Base-by-base conservation (phyloP, 805 yeast genomes). In the Candida methanosorbosa region DNA sequence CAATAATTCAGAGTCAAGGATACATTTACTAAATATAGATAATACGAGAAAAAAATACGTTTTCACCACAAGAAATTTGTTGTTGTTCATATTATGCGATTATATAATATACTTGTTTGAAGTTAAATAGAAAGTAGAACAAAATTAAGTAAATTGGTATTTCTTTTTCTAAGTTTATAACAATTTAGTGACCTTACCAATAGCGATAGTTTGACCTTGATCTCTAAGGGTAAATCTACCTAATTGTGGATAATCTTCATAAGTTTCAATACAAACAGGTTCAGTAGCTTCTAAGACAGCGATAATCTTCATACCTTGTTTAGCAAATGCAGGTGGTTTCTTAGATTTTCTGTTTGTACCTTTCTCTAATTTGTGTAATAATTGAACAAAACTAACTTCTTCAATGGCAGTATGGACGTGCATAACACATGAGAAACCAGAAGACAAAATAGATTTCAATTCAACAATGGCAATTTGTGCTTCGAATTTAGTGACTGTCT, bases 181-280 rank as follows among this genome's bases (percentile, higher is more conserved):
- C 45, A 92, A 67, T 67, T 90, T 90, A 40, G 95, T 84, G 52
- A 92, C 86, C 65, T 90, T 88, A 65, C 99, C 99, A 61, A 92
- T 92, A 45, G 98, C 99, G 64, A 92, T 88, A 35, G 98, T 92
- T 43, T 78, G 78, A 57, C 97, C 98, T 68, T 92, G 97, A 64
- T 92, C 98, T 73, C 99, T 87, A 60, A 92, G 74, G 20, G 98
- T 92, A 63, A 92, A 92, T 65, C 99, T 80, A 58, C 98, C 99
- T 52, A 92, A 73, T 65, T 92, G 97, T 47, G 90, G 97, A 57
- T 88, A 85, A 56, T 85, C 94, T 48, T 70, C 78, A 59, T 81
- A 92, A 30, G 94, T 80, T 67, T 92, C 99, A 34, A 90, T 80
- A 68, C 97, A 92, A 26, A 92, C 84, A 18, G 96, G 90, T 48